These are phyloP conservation scores for Dimocarpus longan DNA, from an alignment of 345 rosid genomes.

Conservation along the genomic window DNA sequence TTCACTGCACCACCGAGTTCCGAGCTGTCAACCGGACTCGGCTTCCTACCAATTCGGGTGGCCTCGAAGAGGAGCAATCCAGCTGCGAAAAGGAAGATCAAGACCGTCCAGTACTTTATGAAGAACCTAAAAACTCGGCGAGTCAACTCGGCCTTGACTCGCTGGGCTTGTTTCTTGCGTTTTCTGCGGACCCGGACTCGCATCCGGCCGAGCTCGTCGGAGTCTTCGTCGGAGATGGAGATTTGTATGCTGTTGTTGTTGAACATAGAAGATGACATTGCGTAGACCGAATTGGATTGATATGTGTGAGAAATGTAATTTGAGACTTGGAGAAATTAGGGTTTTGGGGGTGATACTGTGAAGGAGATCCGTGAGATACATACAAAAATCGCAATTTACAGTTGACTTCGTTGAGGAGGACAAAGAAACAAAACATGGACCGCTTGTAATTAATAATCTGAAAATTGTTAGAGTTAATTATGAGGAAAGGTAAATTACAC, in stretches of 20 bases:
- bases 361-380: background rate
- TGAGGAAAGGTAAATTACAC: no score
- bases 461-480: no score
- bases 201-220: conserved; percentile 61
- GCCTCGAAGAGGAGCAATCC: conserved; percentile 68
- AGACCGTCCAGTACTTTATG: conserved; percentile 60
- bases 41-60: conserved; percentile 51
- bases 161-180: conserved; percentile 63
- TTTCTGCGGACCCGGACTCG: conserved; percentile 68
- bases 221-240: conserved; percentile 74
- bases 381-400: background rate
- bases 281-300: background rate
- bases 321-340: background rate
- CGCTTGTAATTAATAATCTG: background rate
- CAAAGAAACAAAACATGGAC: background rate
- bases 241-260: conserved; percentile 55
- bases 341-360: background rate
- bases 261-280: conserved; percentile 36
- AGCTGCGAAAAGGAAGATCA: conserved; percentile 54
- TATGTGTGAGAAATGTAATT: background rate
- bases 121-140: conserved; percentile 51
- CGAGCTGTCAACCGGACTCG: conserved; percentile 23
- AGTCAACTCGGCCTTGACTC: conserved; percentile 44
- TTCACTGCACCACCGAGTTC: conserved; percentile 14
- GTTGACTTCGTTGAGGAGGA: background rate